Conservation (phyloP, 1,284 basidiomycete genomes). For the Cutaneotrichosporon cutaneum region DNA sequence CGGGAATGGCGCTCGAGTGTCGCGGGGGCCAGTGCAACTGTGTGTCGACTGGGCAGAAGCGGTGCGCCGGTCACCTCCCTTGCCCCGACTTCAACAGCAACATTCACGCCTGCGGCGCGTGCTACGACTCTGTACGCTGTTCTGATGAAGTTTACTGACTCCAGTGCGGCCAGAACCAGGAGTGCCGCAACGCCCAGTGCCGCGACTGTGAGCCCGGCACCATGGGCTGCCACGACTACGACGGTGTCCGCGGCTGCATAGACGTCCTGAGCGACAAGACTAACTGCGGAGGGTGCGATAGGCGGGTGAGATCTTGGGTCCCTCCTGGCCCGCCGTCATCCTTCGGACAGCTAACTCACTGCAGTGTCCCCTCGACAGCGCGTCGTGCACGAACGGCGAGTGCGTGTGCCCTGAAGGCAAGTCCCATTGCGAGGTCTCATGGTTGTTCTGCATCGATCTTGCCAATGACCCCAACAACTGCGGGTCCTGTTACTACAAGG, state of each 20-base stretch:
- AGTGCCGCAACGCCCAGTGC: background rate
- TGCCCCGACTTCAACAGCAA: conserved; percentile 1
- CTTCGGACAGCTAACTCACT: background rate
- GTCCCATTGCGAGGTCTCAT: background rate
- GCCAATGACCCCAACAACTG: background rate
- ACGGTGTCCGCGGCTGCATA: background rate
- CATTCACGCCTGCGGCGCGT: background rate
- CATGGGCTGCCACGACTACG: background rate
- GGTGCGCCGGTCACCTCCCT: background rate
- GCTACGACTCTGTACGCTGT: background rate
- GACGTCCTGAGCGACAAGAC: background rate
- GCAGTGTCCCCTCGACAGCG: background rate
- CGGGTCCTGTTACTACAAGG: background rate
- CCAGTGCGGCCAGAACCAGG: background rate
- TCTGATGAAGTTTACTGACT: background rate
- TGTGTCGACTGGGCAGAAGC: background rate
- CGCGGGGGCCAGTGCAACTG: background rate
- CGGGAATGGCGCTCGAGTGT: background rate
- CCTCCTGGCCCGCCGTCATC: background rate
- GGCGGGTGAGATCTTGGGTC: background rate
- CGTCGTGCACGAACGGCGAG: background rate
- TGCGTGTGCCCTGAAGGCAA: background rate
- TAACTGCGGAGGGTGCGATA: conserved; percentile 2
- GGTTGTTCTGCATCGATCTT: background rate
- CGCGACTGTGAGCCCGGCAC: background rate